Conservation (phyloP, 106 monocot genomes). For the Ottelia alismoides region DNA sequence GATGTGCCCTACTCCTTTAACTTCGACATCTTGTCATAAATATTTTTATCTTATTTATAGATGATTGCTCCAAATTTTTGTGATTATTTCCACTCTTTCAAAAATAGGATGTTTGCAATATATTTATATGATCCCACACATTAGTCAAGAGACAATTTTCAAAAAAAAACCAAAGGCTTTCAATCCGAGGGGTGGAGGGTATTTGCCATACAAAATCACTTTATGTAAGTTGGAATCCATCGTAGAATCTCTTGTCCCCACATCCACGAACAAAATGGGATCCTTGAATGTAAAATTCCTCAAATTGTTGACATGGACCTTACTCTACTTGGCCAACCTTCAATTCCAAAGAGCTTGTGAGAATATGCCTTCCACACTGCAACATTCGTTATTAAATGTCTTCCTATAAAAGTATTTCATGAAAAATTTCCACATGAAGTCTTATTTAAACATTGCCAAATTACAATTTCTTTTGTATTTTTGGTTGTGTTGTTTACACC, state of each 20-base stretch:
- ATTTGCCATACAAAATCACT: background rate
- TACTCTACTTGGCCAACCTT: background rate
- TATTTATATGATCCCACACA: conserved; percentile 3
- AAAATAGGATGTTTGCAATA: conserved; percentile 1
- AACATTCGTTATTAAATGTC: conserved; percentile 3
- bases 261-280: conserved; percentile 6
- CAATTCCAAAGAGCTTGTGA: background rate
- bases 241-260: conserved; percentile 4
- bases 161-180: background rate
- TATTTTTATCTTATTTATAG: conserved; percentile 14
- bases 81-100: conserved; percentile 3
- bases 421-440: background rate
- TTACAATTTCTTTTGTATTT: background rate
- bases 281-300: background rate
- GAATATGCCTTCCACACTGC: background rate
- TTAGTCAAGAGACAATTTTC: conserved; percentile 9
- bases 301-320: conserved; percentile 3
- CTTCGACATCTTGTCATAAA: background rate
- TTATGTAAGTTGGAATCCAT: background rate
- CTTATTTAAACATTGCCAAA: background rate
- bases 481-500: conserved; percentile 3
- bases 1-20: conserved; percentile 6
- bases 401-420: background rate
- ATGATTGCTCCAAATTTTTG: conserved; percentile 7
- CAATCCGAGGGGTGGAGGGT: conserved; percentile 8